A percentile compares a stretch with the other conserved stretches of the same genome.
Conservation (phyloP, 768 basidiomycete species). For the Amanita fuliginea region DNA sequence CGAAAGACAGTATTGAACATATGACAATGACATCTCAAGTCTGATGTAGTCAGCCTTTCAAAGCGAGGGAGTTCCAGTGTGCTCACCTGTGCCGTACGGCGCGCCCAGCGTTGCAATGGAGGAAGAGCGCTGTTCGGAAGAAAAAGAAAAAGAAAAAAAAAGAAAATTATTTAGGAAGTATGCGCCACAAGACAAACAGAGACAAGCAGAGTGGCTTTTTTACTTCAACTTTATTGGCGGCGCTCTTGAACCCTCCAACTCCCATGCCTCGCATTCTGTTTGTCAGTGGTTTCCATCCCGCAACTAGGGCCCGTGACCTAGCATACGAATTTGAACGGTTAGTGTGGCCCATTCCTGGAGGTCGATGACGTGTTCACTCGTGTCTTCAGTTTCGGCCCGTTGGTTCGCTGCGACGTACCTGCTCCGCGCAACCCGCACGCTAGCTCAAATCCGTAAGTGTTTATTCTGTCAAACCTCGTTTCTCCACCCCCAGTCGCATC, state of each 20-base stretch:
- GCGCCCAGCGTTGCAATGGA: background rate
- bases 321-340: constrained; percentile 85
- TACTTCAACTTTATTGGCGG: constrained; percentile 13
- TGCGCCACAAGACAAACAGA: constrained; percentile 10
- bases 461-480: constrained; percentile 12
- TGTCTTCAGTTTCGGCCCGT: constrained; percentile 55
- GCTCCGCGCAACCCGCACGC: constrained; percentile 74
- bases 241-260: constrained; percentile 15
- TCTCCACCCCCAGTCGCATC: constrained; percentile 15
- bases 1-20: constrained; percentile 13
- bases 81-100: background rate
- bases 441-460: constrained; percentile 74
- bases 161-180: too few relatives aligned
- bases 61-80: background rate
- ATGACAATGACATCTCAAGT: constrained; percentile 12
- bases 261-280: constrained; percentile 76
- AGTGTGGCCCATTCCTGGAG: constrained; percentile 9
- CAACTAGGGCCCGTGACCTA: constrained; percentile 75
- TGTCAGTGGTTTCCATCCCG: constrained; percentile 75
- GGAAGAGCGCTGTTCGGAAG: background rate
- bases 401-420: constrained; percentile 84
- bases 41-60: background rate
- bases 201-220: constrained; percentile 12
- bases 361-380: background rate
- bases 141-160: too few relatives aligned